These are phyloP conservation scores for Paramecium tetraurelia DNA, from an alignment of 73 alveolate genomes.

Conservation along the genomic window DNA sequence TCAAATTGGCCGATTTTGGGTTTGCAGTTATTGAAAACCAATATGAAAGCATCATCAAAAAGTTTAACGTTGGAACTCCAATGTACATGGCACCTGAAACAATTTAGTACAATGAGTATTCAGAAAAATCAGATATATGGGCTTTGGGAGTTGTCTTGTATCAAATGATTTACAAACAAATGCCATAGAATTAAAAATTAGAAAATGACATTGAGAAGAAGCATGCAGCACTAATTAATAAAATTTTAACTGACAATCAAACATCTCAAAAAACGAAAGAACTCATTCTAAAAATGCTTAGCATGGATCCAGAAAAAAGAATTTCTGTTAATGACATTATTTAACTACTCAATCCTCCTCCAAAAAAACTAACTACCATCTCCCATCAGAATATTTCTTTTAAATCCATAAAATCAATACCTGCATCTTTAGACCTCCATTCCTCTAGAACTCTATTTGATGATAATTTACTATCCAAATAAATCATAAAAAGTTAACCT, in stretches of 20 bases:
- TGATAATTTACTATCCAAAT: neutral
- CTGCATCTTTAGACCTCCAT: neutral
- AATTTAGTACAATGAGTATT: constrained; percentile 41
- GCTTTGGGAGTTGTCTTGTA: constrained; percentile 10
- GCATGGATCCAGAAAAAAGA: neutral
- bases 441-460: neutral
- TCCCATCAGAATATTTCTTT: neutral
- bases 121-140: constrained; percentile 72
- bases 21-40: neutral
- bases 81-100: constrained; percentile 72
- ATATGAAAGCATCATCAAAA: constrained; percentile 21
- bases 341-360: neutral
- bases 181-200: neutral
- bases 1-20: constrained; percentile 36
- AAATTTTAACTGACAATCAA: neutral
- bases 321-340: neutral
- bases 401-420: neutral
- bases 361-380: neutral
- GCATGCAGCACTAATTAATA: neutral
- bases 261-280: neutral
- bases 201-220: neutral
- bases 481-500: neutral
- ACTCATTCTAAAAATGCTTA: neutral
- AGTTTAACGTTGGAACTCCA: constrained; percentile 60
- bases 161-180: neutral